Base-by-base conservation (phyloP, 2,329 filamentous ascomycete genomes). In the Penicillium sp. region DNA sequence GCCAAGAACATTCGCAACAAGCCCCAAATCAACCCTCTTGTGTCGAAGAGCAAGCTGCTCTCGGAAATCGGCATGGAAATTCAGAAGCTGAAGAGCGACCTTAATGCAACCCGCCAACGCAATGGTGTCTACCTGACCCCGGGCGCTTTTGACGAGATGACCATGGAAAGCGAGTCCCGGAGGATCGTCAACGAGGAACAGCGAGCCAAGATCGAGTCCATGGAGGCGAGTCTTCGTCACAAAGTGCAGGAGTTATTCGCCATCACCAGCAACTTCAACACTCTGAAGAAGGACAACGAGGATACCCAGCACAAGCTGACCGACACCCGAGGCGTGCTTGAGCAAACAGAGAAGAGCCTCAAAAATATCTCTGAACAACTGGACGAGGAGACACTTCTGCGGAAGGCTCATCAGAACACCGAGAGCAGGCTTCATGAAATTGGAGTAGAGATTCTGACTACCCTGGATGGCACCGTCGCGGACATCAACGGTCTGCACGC, bases 1-100 rank as follows among this genome's bases (percentile, higher is more conserved):
- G 93, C 93, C 13, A 98, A 98, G 76, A 97, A 98, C 60, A 98
- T 98, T 63, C 87, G 89, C 43, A 98, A 98, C 72, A 96, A 96
- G 71, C 95, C 93, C 0, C 93, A 98, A 65, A 80, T 95, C 61
- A 98, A 97, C 70, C 88, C 89, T 42, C 81, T 89, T 65, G 83
- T 97, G 56, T 91, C 89, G 56, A 98, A 97, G 72, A 95, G 93
- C 72, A 95, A 89, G 3, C 72, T 98, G 10, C 78, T 98, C 9
- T 86, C 82, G 52, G 93, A 98, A 57, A 95, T 95, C 57, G 93
- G 92, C 0, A 76, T 80, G 23, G 93, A 98, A 66, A 96, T 98
- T 44, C 90, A 98, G 68, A 93, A 89, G 66, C 77, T 98, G 31
- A 96, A 95, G 75, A 88, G 87, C 59, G 93, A 98, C 66, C 78